phyloP scores from a whole-genome alignment of 192 early-diverging fungal species.

The Dimargaris xerosporica region DNA sequence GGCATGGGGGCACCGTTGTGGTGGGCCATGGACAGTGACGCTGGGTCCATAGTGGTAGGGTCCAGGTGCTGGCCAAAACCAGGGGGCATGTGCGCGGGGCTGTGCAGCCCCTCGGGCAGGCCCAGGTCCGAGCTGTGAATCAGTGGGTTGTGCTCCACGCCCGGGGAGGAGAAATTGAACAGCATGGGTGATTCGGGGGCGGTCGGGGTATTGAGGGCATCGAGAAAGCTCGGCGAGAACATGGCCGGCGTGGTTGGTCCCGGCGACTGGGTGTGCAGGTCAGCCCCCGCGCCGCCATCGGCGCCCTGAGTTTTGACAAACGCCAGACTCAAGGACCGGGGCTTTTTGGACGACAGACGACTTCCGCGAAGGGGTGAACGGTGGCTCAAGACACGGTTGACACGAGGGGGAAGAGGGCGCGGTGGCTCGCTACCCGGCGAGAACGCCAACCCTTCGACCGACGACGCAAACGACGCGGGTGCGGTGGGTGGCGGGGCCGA shows the following conservation, averaged over 20 bases:
- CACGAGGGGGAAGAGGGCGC: conserved; percentile 6
- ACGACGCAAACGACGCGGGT: neutral
- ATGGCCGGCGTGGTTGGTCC: conserved; percentile 48
- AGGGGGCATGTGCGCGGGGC: conserved; percentile 16
- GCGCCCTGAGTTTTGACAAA: conserved; percentile 19
- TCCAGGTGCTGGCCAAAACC: conserved; percentile 21
- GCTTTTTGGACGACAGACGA: conserved; percentile 9
- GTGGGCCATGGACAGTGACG: conserved; percentile 15
- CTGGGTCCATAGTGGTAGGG: conserved; percentile 19
- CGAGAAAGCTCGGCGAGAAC: conserved; percentile 54
- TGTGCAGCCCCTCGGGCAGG: conserved; percentile 18
- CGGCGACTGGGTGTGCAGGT: conserved; percentile 20
- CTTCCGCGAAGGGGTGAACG: neutral
- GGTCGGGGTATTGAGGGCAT: conserved; percentile 34
- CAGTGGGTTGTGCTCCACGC: conserved; percentile 18
- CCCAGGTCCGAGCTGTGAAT: conserved; percentile 20
- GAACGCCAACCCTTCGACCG: neutral
- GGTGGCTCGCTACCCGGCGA: conserved; percentile 1
- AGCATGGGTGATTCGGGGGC: conserved; percentile 10
- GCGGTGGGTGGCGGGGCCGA: neutral
- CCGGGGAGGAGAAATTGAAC: conserved; percentile 11
- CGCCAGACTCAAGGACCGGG: conserved; percentile 18
- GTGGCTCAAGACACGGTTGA: conserved; percentile 6
- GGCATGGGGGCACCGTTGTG: conserved; percentile 16
- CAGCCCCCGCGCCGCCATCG: conserved; percentile 16